Evolutionary conservation across 192 early-diverging fungal genomes (phyloP).

Genomic region (Gamsiella multidivaricata): DNA sequence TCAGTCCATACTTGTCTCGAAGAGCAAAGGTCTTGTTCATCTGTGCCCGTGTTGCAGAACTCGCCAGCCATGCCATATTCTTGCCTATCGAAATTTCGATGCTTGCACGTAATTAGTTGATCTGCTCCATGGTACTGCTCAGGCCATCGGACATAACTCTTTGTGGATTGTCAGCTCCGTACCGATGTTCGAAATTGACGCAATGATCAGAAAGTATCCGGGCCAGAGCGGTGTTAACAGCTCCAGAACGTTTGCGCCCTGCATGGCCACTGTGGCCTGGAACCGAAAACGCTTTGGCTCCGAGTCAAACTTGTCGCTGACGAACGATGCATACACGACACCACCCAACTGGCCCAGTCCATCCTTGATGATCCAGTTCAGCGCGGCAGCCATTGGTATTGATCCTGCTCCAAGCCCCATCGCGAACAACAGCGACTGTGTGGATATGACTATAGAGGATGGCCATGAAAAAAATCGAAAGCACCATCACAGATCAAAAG

Average conservation of each 20-base stretch:
- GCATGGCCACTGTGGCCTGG: slow-evolving; percentile 75
- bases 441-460: slow-evolving; percentile 72
- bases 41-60: slow-evolving; percentile 81
- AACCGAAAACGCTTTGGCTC: slow-evolving; percentile 87
- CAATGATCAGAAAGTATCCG: slow-evolving; percentile 76
- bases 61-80: slow-evolving; percentile 89
- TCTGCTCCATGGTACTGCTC: background rate
- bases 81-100: slow-evolving; percentile 58
- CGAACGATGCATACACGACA: slow-evolving; percentile 81
- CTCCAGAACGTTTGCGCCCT: slow-evolving; percentile 79
- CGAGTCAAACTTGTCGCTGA: slow-evolving; percentile 83
- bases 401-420: slow-evolving; percentile 83
- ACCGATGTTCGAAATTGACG: slow-evolving; percentile 83
- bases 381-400: slow-evolving; percentile 81
- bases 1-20: slow-evolving; percentile 69
- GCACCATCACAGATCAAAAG: slow-evolving; percentile 1
- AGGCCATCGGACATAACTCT: too few species aligned
- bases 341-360: slow-evolving; percentile 88
- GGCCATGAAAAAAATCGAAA: slow-evolving; percentile 16
- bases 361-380: slow-evolving; percentile 95
- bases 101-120: too few species aligned
- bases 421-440: slow-evolving; percentile 86
- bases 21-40: slow-evolving; percentile 81
- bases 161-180: slow-evolving; percentile 24
- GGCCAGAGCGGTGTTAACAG: slow-evolving; percentile 86